Conservation (phyloP, 106 monocot species). For the Dioscorea zingiberensis region DNA sequence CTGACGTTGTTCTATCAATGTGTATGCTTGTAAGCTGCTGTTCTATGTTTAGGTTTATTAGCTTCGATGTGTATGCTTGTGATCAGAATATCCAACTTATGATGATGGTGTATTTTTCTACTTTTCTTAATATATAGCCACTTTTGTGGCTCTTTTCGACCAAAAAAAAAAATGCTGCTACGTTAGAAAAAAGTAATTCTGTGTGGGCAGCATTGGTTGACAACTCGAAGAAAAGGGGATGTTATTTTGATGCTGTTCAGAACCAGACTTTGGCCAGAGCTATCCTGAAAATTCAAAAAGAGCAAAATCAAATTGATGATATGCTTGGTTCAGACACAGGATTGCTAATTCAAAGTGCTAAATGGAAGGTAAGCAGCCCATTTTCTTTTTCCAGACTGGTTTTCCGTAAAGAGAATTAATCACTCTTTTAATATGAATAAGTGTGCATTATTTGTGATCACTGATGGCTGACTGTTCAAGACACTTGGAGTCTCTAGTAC, state of each 20-base stretch:
- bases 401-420: too few relatives aligned
- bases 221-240: not conserved
- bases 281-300: conserved; percentile 4
- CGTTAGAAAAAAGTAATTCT: not conserved
- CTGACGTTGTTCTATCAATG: too few relatives aligned
- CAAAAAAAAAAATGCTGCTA: too few relatives aligned
- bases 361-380: not conserved
- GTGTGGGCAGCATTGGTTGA: not conserved
- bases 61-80: too few relatives aligned
- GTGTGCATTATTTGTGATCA: not conserved
- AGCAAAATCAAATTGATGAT: conserved; percentile 6
- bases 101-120: too few relatives aligned
- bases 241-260: not conserved
- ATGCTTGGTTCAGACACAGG: not conserved
- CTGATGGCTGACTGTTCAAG: not conserved
- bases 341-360: not conserved
- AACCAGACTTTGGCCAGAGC: conserved; percentile 5
- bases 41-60: too few relatives aligned
- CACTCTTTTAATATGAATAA: too few relatives aligned
- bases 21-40: too few relatives aligned
- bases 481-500: not conserved
- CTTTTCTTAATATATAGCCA: conserved; percentile 41
- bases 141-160: conserved; percentile 28
- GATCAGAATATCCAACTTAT: too few relatives aligned
- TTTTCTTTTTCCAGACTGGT: too few relatives aligned